Conservation (phyloP, 1,139 yeast species). For the Taphrina sp. region DNA sequence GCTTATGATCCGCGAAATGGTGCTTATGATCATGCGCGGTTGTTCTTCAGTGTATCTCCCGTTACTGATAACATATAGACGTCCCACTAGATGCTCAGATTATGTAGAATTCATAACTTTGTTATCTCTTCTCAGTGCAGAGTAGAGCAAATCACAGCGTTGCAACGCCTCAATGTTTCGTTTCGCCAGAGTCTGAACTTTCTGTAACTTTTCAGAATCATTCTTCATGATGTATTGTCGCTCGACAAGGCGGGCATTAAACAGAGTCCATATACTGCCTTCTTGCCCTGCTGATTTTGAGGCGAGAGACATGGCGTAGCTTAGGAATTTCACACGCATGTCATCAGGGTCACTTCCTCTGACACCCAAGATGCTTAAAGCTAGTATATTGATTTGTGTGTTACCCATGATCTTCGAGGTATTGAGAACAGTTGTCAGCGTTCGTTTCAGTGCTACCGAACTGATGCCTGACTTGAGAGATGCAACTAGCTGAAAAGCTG, state of each 20-base stretch:
- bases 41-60: neutral
- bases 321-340: constrained; percentile 15
- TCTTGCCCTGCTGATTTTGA: constrained; percentile 1
- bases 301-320: constrained; percentile 14
- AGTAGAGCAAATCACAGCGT: neutral
- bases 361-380: constrained; percentile 3
- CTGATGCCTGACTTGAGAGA: neutral
- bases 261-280: constrained; percentile 2
- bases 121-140: neutral
- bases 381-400: constrained; percentile 11
- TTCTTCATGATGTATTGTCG: neutral
- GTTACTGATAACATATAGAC: neutral
- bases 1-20: too few relatives aligned
- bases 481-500: neutral
- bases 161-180: too few relatives aligned
- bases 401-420: constrained; percentile 3
- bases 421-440: constrained; percentile 4
- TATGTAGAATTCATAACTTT: too few relatives aligned
- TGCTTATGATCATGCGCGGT: neutral
- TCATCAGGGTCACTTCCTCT: constrained; percentile 4
- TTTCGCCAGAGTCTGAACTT: neutral
- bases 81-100: neutral
- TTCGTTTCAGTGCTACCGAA: constrained; percentile 4
- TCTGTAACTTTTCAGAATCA: neutral
- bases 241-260: constrained; percentile 2